These are phyloP conservation scores for Tricholoma hemisulphureum DNA, from an alignment of 768 basidiomycete species.

Conservation along the genomic window DNA sequence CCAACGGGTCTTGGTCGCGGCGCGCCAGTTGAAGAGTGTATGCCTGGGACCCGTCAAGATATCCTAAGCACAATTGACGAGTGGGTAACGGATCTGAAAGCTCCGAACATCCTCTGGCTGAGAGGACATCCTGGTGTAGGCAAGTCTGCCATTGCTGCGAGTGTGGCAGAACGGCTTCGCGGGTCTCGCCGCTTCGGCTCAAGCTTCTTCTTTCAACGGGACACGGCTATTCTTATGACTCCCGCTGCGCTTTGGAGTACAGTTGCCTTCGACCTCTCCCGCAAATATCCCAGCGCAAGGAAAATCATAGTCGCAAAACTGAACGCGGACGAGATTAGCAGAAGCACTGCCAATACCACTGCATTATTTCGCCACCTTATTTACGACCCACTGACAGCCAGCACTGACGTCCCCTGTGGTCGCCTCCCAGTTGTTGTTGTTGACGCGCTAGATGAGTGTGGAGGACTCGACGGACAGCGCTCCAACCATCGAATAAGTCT, in stretches of 20 bases:
- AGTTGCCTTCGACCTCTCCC: slow-evolving; percentile 16
- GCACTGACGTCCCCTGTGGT: not conserved
- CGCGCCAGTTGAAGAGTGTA: not conserved
- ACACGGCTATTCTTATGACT: slow-evolving; percentile 4
- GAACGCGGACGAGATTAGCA: not conserved
- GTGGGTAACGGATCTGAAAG: slow-evolving; percentile 36
- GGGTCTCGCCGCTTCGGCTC: slow-evolving; percentile 12
- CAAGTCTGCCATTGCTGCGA: slow-evolving; percentile 23
- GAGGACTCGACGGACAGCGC: slow-evolving; percentile 1
- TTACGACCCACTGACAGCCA: not conserved
- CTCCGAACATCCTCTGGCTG: slow-evolving; percentile 28
- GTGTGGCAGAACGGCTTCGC: slow-evolving; percentile 10
- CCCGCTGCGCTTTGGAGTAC: slow-evolving; percentile 20
- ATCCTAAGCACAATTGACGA: slow-evolving; percentile 14
- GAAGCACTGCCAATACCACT: not conserved
- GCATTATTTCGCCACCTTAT: not conserved
- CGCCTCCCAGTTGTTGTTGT: slow-evolving; percentile 17
- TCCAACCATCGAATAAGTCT: slow-evolving; percentile 1
- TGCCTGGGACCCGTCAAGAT: slow-evolving; percentile 15
- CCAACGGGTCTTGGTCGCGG: slow-evolving; percentile 5
- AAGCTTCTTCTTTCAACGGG: slow-evolving; percentile 11
- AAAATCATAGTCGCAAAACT: not conserved
- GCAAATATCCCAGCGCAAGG: not conserved
- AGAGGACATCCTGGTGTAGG: slow-evolving; percentile 24
- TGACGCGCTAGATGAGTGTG: slow-evolving; percentile 27